Conservation (phyloP, 2,329 filamentous ascomycete genomes). For the Microdochium bolleyi region DNA sequence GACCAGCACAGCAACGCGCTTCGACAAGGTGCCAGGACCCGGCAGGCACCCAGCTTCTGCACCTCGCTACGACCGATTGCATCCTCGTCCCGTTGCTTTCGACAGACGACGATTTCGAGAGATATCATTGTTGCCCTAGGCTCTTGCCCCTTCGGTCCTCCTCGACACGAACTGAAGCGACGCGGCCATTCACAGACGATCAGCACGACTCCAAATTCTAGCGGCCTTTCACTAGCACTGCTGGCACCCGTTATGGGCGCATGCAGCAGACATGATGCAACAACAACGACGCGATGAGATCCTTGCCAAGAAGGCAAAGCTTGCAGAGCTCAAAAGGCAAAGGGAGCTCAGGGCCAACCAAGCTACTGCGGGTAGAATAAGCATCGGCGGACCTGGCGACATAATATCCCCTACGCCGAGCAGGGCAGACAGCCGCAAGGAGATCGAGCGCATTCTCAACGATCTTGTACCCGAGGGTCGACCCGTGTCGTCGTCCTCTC, state of each 20-base stretch:
- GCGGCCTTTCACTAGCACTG: background rate
- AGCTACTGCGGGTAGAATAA: conserved; percentile 60
- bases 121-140: no score
- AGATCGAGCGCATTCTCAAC: conserved; percentile 80
- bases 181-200: background rate
- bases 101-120: no score
- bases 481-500: conserved; percentile 60
- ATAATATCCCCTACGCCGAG: conserved; percentile 63
- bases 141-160: no score
- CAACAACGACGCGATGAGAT: conserved; percentile 94
- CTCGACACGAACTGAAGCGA: no score
- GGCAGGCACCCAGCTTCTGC: background rate
- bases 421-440: conserved; percentile 60
- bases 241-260: conserved; percentile 38
- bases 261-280: conserved; percentile 46
- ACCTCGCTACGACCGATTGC: background rate
- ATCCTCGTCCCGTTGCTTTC: background rate
- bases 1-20: background rate
- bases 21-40: background rate
- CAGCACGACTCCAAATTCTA: background rate
- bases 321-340: conserved; percentile 91
- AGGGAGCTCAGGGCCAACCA: conserved; percentile 77
- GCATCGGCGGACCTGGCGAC: conserved; percentile 55
- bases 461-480: conserved; percentile 74
- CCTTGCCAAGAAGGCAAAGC: conserved; percentile 90